Evolutionary conservation across 2,329 filamentous ascomycete genomes (phyloP).

Genomic region (Fusarium pseudoanthophilum): DNA sequence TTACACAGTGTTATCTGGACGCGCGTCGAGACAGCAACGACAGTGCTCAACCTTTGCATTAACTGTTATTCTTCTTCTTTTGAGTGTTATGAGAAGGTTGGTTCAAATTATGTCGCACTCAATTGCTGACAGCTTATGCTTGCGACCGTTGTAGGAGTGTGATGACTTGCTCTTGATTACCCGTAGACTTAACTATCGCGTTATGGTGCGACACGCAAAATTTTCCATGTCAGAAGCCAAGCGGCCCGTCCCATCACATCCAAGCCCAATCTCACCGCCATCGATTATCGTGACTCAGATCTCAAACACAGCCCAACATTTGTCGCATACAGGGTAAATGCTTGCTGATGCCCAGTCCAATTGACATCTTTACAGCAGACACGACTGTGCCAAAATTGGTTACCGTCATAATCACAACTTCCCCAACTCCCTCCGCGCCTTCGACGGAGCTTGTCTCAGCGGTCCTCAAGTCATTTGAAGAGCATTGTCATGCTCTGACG

Average conservation of each 20-base stretch:
- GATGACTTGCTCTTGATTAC: neutral
- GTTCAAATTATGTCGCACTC: neutral
- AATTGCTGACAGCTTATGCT: neutral
- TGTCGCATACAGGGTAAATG: slow-evolving; percentile 23
- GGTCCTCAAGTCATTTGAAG: slow-evolving; percentile 58
- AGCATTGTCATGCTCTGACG: slow-evolving; percentile 55
- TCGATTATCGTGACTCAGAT: neutral
- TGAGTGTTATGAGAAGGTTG: neutral
- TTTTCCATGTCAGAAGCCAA: slow-evolving; percentile 11
- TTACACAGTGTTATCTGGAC: slow-evolving; percentile 5
- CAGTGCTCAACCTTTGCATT: neutral
- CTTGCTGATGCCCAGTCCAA: neutral
- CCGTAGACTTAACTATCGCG: neutral
- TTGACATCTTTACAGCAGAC: neutral
- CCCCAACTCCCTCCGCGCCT: slow-evolving; percentile 64
- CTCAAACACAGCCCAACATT: neutral
- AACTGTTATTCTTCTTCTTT: neutral
- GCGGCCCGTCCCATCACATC: slow-evolving; percentile 21
- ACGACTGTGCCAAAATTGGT: slow-evolving; percentile 11
- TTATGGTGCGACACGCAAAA: neutral
- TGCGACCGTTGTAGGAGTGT: neutral
- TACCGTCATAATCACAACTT: slow-evolving; percentile 62
- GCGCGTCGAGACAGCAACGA: neutral
- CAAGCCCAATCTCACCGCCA: slow-evolving; percentile 17
- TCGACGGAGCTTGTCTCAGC: slow-evolving; percentile 62